Base-by-base conservation (phyloP, 2,329 filamentous ascomycete genomes). In the Claviceps sorghi region DNA sequence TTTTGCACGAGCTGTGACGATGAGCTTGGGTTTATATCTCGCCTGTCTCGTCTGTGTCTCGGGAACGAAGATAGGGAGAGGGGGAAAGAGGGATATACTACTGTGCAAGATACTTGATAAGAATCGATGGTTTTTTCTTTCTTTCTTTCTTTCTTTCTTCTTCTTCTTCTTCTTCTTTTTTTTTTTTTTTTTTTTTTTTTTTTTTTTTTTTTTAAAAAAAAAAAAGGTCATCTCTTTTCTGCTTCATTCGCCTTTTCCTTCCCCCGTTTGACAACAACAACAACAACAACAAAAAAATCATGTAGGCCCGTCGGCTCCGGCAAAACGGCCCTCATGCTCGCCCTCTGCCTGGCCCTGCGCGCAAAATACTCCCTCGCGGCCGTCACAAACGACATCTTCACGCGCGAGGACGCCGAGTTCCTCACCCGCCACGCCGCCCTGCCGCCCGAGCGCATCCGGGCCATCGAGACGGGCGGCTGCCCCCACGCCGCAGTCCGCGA, bases 371-470 rank as follows among this genome's bases (percentile, higher is more conserved):
- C 83, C 64, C 86, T 98, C 62, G 93, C 93, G 1, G 93, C 89
- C 55, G 91, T 98, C 22, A 98, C 93, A 49, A 97, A 97, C 76
- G 91, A 97, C 75, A 97, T 97, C 75, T 97, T 97, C 76, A 97
- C 91, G 22, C 85, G 86, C 58, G 93, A 98, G 72, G 93, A 98
- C 75, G 90, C 90, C 73, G 93, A 97, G 70, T 98, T 98, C 73
- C 82, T 98, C 29, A 95, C 88, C 54, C 82, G 83, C 53, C 78
- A 96, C 76, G 77, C 80, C 58, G 93, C 93, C 6, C 83, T 97
- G 0, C 85, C 90, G 0, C 78, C 90, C 5, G 69, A 78, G 30
- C 87, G 91, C 55, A 97, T 97, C 72, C 82, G 85, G 55, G 93
- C 93, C 64, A 97, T 98, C 69, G 93, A 98, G 72, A 98, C 93